phyloP scores from a whole-genome alignment of 2,329 filamentous ascomycete species.

The Aureobasidium melanogenum region DNA sequence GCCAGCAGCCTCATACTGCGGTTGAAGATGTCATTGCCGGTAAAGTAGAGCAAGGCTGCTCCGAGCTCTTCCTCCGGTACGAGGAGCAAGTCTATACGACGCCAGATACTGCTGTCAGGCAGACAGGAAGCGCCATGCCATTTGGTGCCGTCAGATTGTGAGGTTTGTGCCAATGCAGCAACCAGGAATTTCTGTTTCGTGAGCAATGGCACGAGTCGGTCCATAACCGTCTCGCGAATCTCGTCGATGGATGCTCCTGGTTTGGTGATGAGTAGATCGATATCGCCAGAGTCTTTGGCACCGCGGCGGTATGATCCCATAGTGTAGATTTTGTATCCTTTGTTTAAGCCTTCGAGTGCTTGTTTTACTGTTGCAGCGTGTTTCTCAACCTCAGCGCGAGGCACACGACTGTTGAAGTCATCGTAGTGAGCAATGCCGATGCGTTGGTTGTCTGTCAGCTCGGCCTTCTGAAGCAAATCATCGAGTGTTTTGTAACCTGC shows the following conservation, averaged over 20 bases:
- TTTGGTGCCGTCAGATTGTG: slow-evolving; percentile 56
- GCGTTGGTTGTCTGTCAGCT: slow-evolving; percentile 59
- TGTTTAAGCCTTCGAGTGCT: slow-evolving; percentile 53
- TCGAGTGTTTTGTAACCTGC: slow-evolving; percentile 66
- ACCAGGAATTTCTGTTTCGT: slow-evolving; percentile 58
- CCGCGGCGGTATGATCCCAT: slow-evolving; percentile 82
- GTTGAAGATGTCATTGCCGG: slow-evolving; percentile 92
- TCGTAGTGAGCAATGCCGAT: slow-evolving; percentile 72
- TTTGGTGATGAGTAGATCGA: slow-evolving; percentile 77
- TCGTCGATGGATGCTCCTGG: slow-evolving; percentile 47
- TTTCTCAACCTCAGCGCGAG: slow-evolving; percentile 62
- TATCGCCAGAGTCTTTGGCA: slow-evolving; percentile 63
- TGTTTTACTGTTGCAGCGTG: slow-evolving; percentile 57
- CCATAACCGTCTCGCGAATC: slow-evolving; percentile 54
- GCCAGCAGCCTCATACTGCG: slow-evolving; percentile 73
- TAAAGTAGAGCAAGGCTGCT: slow-evolving; percentile 88
- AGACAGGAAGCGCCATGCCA: slow-evolving; percentile 83
- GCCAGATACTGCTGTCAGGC: slow-evolving; percentile 55
- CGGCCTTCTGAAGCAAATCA: slow-evolving; percentile 55
- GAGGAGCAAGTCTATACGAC: slow-evolving; percentile 74
- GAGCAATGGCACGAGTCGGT: slow-evolving; percentile 54
- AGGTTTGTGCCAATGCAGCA: slow-evolving; percentile 50
- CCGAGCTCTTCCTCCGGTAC: slow-evolving; percentile 74
- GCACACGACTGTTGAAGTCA: slow-evolving; percentile 72
- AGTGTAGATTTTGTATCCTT: slow-evolving; percentile 59